phyloP scores from a whole-genome alignment of 805 yeast genomes.

The Cyberlindnera nakhonratchasimensis region DNA sequence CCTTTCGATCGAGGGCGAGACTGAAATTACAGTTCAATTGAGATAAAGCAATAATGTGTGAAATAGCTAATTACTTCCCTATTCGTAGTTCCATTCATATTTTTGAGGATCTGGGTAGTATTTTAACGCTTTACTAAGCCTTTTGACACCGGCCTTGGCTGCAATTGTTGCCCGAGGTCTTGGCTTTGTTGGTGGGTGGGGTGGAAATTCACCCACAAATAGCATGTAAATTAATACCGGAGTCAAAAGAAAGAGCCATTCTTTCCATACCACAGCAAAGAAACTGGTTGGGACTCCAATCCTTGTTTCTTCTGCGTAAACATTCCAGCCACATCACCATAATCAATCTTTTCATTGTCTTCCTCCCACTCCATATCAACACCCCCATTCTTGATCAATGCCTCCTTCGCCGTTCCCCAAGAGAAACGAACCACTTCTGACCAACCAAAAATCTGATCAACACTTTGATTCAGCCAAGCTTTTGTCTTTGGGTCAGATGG shows the following conservation, averaged over 20 bases:
- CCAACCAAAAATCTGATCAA: constrained; percentile 88
- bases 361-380: constrained; percentile 59
- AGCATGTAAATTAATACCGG: too few relatives aligned
- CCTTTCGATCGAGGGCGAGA: too few relatives aligned
- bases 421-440: constrained; percentile 70
- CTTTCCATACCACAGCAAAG: constrained; percentile 29
- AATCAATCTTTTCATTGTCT: constrained; percentile 32
- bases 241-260: constrained; percentile 15
- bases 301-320: constrained; percentile 9
- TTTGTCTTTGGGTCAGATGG: constrained; percentile 89
- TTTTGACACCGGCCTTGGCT: too few relatives aligned
- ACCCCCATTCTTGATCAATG: constrained; percentile 52
- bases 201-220: too few relatives aligned
- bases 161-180: too few relatives aligned
- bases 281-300: constrained; percentile 20
- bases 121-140: too few relatives aligned
- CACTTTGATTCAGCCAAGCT: constrained; percentile 61
- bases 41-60: too few relatives aligned
- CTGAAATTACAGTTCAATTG: too few relatives aligned
- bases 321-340: constrained; percentile 22
- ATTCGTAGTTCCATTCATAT: too few relatives aligned
- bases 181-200: too few relatives aligned
- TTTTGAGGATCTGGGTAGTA: too few relatives aligned
- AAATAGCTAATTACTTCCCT: too few relatives aligned
- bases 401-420: constrained; percentile 90